A percentile compares a stretch with the other conserved stretches of the same genome.
Conservation (phyloP, 768 basidiomycete genomes). For the Russula ochroleuca region DNA sequence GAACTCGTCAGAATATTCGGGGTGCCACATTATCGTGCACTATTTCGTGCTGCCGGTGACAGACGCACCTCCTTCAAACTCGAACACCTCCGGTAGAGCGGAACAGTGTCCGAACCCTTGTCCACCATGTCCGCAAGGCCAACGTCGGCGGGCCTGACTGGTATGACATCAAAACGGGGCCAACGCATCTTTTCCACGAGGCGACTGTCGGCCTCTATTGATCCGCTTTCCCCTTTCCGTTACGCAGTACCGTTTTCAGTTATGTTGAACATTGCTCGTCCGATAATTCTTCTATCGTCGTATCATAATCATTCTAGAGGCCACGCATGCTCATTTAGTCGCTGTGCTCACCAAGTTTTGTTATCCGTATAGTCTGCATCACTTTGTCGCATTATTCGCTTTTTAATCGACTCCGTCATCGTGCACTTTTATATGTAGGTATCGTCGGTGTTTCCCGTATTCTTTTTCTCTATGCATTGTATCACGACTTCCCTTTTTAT, state of each 20-base stretch:
- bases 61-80: conserved; percentile 69
- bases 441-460: conserved; percentile 15
- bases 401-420: conserved; percentile 17
- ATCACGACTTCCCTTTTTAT: conserved; percentile 12
- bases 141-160: conserved; percentile 16
- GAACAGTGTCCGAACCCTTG: conserved; percentile 22
- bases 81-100: conserved; percentile 45
- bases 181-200: conserved; percentile 28
- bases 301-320: conserved; percentile 17
- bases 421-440: conserved; percentile 19
- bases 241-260: conserved; percentile 14
- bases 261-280: conserved; percentile 15
- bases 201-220: conserved; percentile 20
- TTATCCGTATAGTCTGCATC: conserved; percentile 25
- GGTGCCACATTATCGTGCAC: conserved; percentile 61
- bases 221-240: conserved; percentile 10
- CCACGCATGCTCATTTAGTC: conserved; percentile 19
- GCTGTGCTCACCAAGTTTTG: conserved; percentile 25
- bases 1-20: conserved; percentile 72
- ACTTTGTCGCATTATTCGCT: conserved; percentile 22
- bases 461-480: conserved; percentile 17
- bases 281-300: conserved; percentile 14
- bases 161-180: conserved; percentile 30
- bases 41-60: conserved; percentile 70
- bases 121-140: conserved; percentile 26